Base-by-base conservation (phyloP, 2,329 filamentous ascomycete genomes). In the Nigrograna mackinnonii region DNA sequence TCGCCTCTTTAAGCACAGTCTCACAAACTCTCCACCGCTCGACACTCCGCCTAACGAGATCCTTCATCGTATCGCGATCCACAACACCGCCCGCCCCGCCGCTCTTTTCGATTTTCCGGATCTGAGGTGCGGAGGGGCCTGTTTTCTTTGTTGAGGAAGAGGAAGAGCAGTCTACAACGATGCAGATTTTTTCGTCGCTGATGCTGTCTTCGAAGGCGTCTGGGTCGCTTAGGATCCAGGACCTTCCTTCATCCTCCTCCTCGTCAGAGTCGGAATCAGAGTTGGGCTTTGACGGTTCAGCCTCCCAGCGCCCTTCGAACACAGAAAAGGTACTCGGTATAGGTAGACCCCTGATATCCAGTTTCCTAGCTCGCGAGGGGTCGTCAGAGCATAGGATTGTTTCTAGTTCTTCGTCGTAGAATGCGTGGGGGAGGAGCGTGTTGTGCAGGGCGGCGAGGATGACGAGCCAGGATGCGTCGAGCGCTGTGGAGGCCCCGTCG, bases 401-500 rank as follows among this genome's bases (percentile, higher is more conserved):
- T 64, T 95, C 89, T 22, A 81, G 78, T 62, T 97, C 92, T 2
- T 81, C 73, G 65, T 97, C 91, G 85, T 89, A 99, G 67, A 82
- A 83, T 12, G 91, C 90, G 37, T 75, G 75, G 0, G 94, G 94
- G 9, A 99, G 72, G 44, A 78, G 82, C 4, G 89, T 92, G 66
- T 94, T 83, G 39, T 76, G 78, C 45, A 99, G 73, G 5, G 94
- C 92, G 6, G 91, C 89, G 17, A 96, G 68, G 0, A 95, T 79
- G 11, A 90, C 85, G 1, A 86, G 80, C 91, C 92, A 97, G 0
- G 90, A 89, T 1, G 89, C 88, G 61, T 99, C 92, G 52, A 97
- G 91, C 2, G 90, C 83, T 9, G 31, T 14, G n/a, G 9, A 9
- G 59, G 94, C 95, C 5, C 92, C 92, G 51, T 96, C 91, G 37